Evolutionary conservation across 2,329 filamentous ascomycete species (phyloP), one percentile per base, ranked within the genome.

Genomic region (Fusarium cyanostomum): DNA sequence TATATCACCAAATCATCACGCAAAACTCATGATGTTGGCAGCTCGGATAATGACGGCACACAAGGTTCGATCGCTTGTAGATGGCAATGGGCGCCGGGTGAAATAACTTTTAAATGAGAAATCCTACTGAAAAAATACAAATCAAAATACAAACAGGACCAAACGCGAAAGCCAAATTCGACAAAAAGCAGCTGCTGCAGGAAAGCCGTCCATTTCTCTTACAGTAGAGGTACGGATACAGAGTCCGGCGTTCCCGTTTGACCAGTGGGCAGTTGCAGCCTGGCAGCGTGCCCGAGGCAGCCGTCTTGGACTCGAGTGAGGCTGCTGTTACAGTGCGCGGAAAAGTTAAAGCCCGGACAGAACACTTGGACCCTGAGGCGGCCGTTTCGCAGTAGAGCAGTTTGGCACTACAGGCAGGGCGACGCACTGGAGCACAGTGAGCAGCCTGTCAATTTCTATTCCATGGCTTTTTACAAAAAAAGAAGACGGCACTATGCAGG

Each of bases 301-400:
- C 45, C 34, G 45, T 31, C 33, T 11, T 12, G 18, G 21, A n/a
- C 26, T 15, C 24, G 33, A 34, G 7, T 34, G 33, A 28, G 21
- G 33, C 37, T 48, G 26, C 41, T 26, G 45, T 18, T 38, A 62
- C 58, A 58, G 59, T 62, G 46, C 31, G 58, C 39, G 11, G 34
- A 37, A 38, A 52, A 27, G n/a, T 42, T 34, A 18, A 34, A 45
- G 48, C 30, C 21, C 43, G 33, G 34, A 15, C 30, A 55, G 48
- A 46, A 33, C 43, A 21, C 27, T 31, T 26, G 18, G 28, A 31
- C 30, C 30, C 26, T 26, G 46, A 39, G 46, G 58, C 34, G 43
- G 52, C 42, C 58, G 52, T 62, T 43, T 44, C 52, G 45, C 30
- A 64, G 45, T 50, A 60, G 50, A 56, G 33, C 28, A 27, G 21